Evolutionary conservation across 2,329 filamentous ascomycete genomes (phyloP), one percentile per base, ranked within the genome.

Genomic region (Colletotrichum coccodes): DNA sequence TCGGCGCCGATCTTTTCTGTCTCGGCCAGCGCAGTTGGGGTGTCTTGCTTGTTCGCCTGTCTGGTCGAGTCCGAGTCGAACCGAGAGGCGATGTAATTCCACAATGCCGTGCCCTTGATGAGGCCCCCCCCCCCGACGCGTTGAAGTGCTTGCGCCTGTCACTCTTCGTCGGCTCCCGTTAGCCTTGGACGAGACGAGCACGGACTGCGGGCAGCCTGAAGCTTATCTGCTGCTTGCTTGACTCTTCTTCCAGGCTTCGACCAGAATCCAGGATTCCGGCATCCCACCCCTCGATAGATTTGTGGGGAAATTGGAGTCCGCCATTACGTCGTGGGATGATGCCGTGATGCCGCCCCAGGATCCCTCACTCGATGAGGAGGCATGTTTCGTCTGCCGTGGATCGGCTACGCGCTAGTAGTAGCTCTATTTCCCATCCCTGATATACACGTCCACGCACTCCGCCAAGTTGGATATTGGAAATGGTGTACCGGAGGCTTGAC

Each of bases 141-240:
- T 59, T 57, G 38, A 64, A 36, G 54, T 69, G 34, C 62, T 56
- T 65, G 56, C 61, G 56, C 58, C 61, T 69, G 66, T 66, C 66
- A 65, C 56, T 40, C 14, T 30, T 42, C 60, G 44, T 59, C 21
- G n/a, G 58, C 47, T 42, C 54, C 42, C 47, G 28, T 46, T 56
- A 42, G 47, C 49, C 54, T 65, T 49, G 56, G 54, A 66, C 54
- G 61, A 66, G 61, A 49, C 62, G 61, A 50, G 66, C 66, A 69
- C 66, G 34, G 66, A 69, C 66, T 60, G 61, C 62, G 66, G 62
- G 42, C 66, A 66, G 38, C 32, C 40, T 49, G 62, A 66, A 69
- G 61, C 60, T 49, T 66, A 69, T 57, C 66, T 50, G 40, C 54
- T 66, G 66, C 52, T 62, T 50, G 40, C 54, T 59, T 46, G 61